Evolutionary conservation across 163 green algal species (phyloP), one percentile per base, ranked within the genome.

Genomic region (Volvox carteri): DNA sequence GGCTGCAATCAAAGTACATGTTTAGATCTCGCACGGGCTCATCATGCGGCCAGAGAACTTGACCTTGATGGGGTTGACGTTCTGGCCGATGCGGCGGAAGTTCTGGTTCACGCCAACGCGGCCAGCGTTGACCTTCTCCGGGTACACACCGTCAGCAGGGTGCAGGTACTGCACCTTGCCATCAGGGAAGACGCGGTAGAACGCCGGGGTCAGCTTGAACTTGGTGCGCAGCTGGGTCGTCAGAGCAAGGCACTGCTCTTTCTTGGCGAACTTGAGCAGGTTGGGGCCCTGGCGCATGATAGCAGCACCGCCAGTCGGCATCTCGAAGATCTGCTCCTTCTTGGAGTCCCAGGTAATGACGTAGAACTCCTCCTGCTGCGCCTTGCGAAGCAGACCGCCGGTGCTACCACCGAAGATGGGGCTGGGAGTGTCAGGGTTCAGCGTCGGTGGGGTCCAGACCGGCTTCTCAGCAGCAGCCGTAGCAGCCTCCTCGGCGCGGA

Each of bases 301-400:
- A 78, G 98, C 98, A 42, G 98, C 98, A 85, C 98, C 98, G 58
- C 98, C 98, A 67, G 98, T 99, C 85, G 98, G 98, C 97, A 99
- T 99, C 97, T 99, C 98, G 79, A 99, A 99, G 83, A 99, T 99
- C 93, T 98, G 94, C 96, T 99, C 98, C 96, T 99, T 99, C 91
- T 97, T 97, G 50, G 92, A 91, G 88, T 99, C 96, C 98, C 98
- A 99, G 28, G 98, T 99, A 91, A 99, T 99, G 52, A 95, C 91
- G 72, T 92, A 89, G 87, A 85, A 78, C 68, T 85, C 70, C 78
- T 85, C 79, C 56, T 50, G 42, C 97, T 99, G 97, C 65, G 98
- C 98, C 96, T 99, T 98, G 86, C 95, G 87, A 48, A 99, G 95
- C 68, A 99, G 96, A 76, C 98, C 98, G 67, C 98, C 98, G 79